A percentile compares a stretch with the other conserved stretches of the same genome.
Conservation (phyloP, 441 rosid genomes). For the Theobroma grandiflorum region DNA sequence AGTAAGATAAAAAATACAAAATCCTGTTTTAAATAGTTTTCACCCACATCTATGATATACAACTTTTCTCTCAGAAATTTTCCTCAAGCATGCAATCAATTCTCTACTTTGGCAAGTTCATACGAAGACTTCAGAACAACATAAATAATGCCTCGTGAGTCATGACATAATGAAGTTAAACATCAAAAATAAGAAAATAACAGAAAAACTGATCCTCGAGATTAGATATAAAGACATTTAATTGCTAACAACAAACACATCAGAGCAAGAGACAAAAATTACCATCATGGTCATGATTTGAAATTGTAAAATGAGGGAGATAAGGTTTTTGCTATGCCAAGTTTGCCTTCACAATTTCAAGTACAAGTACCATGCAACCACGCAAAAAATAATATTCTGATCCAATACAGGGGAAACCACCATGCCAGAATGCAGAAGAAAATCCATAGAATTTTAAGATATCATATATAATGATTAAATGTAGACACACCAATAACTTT, state of each 20-base stretch:
- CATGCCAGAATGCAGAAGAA: not conserved
- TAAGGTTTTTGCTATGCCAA: not conserved
- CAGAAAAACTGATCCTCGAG: not conserved
- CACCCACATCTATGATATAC: not conserved
- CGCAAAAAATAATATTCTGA: not conserved
- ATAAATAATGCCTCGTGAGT: not conserved
- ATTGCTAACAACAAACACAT: not conserved
- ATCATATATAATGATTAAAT: not conserved
- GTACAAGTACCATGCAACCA: not conserved
- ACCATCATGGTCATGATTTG: conserved; percentile 1
- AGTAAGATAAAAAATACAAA: not conserved
- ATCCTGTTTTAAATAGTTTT: not conserved
- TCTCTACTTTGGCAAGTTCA: not conserved
- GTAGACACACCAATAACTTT: not conserved
- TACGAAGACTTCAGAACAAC: not conserved
- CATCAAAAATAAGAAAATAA: not conserved
- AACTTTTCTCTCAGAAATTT: conserved; percentile 2
- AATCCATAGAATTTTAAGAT: conserved; percentile 3
- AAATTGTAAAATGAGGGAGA: not conserved
- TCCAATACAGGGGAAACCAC: not conserved
- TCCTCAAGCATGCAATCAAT: conserved; percentile 11
- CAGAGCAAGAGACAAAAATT: conserved; percentile 1
- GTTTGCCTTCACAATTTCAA: not conserved
- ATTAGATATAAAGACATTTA: not conserved
- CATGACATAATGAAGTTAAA: not conserved